These are phyloP conservation scores for Sclerospora graminicola DNA, from an alignment of 352 stramenopile species.

Conservation along the genomic window DNA sequence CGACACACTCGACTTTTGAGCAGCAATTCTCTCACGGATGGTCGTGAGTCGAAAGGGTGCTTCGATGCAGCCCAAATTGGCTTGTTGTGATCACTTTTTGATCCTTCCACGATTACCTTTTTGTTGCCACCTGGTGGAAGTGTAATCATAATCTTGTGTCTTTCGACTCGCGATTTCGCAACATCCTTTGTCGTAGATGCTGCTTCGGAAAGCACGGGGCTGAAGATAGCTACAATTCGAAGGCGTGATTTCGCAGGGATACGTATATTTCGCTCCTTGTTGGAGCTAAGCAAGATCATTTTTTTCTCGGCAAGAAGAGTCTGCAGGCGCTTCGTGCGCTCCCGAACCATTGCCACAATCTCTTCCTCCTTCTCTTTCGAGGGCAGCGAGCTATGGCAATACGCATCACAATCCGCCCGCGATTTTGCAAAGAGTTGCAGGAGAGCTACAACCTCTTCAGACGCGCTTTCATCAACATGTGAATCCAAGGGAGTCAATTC, in stretches of 20 bases:
- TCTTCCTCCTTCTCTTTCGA: slow-evolving; percentile 69
- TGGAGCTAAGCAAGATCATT: slow-evolving; percentile 42
- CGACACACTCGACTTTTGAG: slow-evolving; percentile 78
- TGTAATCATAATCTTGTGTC: slow-evolving; percentile 84
- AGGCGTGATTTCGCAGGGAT: slow-evolving; percentile 70
- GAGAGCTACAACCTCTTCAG: slow-evolving; percentile 42
- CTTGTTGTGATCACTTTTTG: slow-evolving; percentile 48
- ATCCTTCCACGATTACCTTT: slow-evolving; percentile 51
- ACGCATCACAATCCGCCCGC: slow-evolving; percentile 55
- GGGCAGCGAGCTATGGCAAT: slow-evolving; percentile 48
- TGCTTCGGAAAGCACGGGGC: slow-evolving; percentile 30
- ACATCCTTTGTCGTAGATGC: slow-evolving; percentile 22
- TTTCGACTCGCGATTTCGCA: slow-evolving; percentile 67
- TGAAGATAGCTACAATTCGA: slow-evolving; percentile 75
- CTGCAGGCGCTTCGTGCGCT: slow-evolving; percentile 61
- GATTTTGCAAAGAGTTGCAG: slow-evolving; percentile 63
- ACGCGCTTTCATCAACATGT: slow-evolving; percentile 9
- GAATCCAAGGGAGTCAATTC: background rate
- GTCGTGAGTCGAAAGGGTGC: slow-evolving; percentile 69
- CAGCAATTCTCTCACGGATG: slow-evolving; percentile 74
- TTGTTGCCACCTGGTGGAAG: slow-evolving; percentile 80
- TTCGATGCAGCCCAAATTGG: slow-evolving; percentile 56
- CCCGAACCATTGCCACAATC: slow-evolving; percentile 67
- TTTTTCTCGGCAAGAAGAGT: slow-evolving; percentile 58
- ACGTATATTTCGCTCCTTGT: slow-evolving; percentile 69